A percentile compares a stretch with the other conserved stretches of the same genome.
These are phyloP conservation scores for Chlorella vulgaris DNA, from an alignment of 139 green algal species.

Conservation along the genomic window DNA sequence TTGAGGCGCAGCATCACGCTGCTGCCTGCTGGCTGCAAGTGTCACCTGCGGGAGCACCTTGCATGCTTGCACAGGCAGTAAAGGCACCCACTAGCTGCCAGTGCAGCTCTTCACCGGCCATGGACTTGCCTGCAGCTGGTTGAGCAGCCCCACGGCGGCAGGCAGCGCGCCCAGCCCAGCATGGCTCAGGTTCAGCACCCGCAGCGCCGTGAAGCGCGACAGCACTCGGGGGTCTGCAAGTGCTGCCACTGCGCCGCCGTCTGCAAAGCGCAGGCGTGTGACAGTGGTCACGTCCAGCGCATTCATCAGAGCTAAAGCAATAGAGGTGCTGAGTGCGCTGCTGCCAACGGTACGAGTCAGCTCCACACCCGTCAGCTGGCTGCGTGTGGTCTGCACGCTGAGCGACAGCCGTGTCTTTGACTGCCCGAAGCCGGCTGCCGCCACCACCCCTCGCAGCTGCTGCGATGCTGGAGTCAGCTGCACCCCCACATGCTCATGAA, in stretches of 20 bases:
- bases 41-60: neutral
- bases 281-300: constrained; percentile 54
- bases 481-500: constrained; percentile 42
- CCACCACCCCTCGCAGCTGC: constrained; percentile 5
- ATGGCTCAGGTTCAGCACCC: constrained; percentile 63
- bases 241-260: constrained; percentile 13
- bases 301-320: constrained; percentile 52
- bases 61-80: neutral
- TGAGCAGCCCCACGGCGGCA: constrained; percentile 26
- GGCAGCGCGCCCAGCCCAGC: constrained; percentile 63
- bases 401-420: constrained; percentile 16
- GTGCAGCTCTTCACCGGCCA: neutral
- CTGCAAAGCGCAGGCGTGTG: constrained; percentile 9
- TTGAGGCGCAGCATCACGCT: neutral
- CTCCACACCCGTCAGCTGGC: constrained; percentile 51
- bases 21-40: neutral
- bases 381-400: constrained; percentile 43
- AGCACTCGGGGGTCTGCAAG: constrained; percentile 37
- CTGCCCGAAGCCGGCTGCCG: constrained; percentile 10
- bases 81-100: neutral
- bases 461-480: neutral
- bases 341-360: constrained; percentile 39
- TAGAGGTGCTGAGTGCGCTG: constrained; percentile 34
- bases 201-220: constrained; percentile 47
- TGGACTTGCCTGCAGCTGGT: neutral